Evolutionary conservation across 1,284 basidiomycete genomes (phyloP), one percentile per base, ranked within the genome.

Genomic region (Tilletia walkeri): DNA sequence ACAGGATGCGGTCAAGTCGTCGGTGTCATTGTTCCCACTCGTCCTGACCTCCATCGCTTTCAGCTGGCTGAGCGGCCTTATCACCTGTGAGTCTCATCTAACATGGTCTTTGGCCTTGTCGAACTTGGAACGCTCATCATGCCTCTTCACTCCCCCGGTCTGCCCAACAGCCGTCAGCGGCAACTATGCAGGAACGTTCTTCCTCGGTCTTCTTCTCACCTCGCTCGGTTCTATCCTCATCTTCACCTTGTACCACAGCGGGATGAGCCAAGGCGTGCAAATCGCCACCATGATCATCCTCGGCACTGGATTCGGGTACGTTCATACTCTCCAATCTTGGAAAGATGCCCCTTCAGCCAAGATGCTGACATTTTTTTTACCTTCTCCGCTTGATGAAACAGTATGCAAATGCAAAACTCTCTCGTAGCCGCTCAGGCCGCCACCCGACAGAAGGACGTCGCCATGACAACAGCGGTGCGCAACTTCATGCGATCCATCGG

Each of bases 401-500:
- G 50, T 53, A 53, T 53, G 50, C 67, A 68, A 30, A 71, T 71
- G 70, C 70, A 71, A 49, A 70, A 49, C 45, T 68, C 66, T 12
- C 68, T 71, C 20, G 70, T 71, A 16, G 70, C 66, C 3, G 30
- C 20, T 41, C 70, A 71, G 49, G 39, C 56, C 5, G 70, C 67
- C 3, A 68, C 67, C 9, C 56, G 47, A 12, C 69, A 70, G 45
- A 38, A 65, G 10, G 56, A 68, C 45, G 67, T 71, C 18, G 70
- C 70, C 30, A 68, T 71, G 66, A 66, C 70, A 16, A 71, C 70
- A 4, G n/a, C 67, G 4, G 70, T 71, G 34, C 49, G 70, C n/a
- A 71, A 71, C 67, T 71, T 71, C 50, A 69, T 68, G 45, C 53
- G 70, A 3, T 69, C 69, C 39, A 61, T 67, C 34, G 70, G 70